phyloP scores from a whole-genome alignment of 108 stramenopile genomes.

The Pelagomonas calceolata region DNA sequence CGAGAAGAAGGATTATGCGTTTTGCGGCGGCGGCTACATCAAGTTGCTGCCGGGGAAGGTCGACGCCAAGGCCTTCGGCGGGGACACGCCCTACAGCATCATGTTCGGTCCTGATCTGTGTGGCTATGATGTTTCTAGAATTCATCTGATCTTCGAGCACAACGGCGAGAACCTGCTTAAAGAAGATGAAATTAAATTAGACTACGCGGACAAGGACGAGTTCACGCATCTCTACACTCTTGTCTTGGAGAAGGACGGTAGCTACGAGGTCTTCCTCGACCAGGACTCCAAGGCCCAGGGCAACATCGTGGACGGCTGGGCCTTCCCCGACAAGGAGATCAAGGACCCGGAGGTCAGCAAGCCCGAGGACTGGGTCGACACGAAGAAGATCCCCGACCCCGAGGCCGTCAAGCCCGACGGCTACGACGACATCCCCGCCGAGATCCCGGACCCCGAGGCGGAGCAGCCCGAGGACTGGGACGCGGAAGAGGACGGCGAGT shows the following conservation, averaged over 20 bases:
- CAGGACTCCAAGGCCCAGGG: constrained; percentile 81
- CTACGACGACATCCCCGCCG: constrained; percentile 77
- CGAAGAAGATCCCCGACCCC: constrained; percentile 82
- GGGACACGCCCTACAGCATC: constrained; percentile 90
- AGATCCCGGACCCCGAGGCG: constrained; percentile 87
- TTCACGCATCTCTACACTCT: constrained; percentile 95
- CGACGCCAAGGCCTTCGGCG: constrained; percentile 76
- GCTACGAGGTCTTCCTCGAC: constrained; percentile 94
- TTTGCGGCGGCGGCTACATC: constrained; percentile 98
- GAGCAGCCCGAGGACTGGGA: constrained; percentile 96
- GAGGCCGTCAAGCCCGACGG: constrained; percentile 92
- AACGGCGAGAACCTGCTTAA: constrained; percentile 50
- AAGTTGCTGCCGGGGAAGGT: constrained; percentile 80
- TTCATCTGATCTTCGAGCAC: constrained; percentile 95
- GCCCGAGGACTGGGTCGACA: constrained; percentile 96
- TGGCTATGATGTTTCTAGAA: constrained; percentile 75
- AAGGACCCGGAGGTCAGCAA: constrained; percentile 86
- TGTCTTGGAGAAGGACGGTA: constrained; percentile 80
- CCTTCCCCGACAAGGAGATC: constrained; percentile 78
- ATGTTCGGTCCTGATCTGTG: constrained; percentile 99
- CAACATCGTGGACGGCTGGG: constrained; percentile 84
- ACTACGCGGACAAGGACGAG: constrained; percentile 75
- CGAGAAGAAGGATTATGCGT: constrained; percentile 76
- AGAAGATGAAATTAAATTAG: constrained; percentile 88
- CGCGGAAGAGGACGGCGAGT: constrained; percentile 95